Evolutionary conservation across 1,139 yeast genomes (phyloP), one percentile per base, ranked within the genome.

Genomic region (Saccharomycopsis crataegensis): DNA sequence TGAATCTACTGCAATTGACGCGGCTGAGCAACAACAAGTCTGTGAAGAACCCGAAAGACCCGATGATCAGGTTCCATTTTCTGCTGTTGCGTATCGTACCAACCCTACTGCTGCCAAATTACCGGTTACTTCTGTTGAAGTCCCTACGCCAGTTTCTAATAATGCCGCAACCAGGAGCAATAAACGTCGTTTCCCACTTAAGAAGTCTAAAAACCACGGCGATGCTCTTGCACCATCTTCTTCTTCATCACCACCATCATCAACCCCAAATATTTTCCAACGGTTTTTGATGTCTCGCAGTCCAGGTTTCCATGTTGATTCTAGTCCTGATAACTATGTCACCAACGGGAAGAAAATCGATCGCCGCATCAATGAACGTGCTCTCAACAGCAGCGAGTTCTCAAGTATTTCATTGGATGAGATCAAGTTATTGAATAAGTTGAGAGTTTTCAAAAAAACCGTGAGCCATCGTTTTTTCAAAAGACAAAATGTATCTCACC

Each of bases 321-420:
- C 4, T 22, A 22, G 28, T 14, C 32, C 53, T 11, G 37, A 34
- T 8, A 41, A 36, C 8, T 53, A 53, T 33, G 54, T 53, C 16
- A 54, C 57, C 43, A 54, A 54, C 48, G 57, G 57, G 6, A 48
- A 45, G 36, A 50, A 51, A n/a, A 54, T 54, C 34, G 51, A 50
- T 12, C 52, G 45, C 14, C 12, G 14, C 6, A 46, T 53, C 22
- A 32, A 49, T 34, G 37, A 49, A 16, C 16, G 22, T 31, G 28
- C 36, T 31, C 43, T 52, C 40, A 49, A 40, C 34, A 44, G 38
- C 36, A 11, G 31, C 11, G 31, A 44, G 6, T 7, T n/a, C 16
- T 11, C 34, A 17, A 43, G 33, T 8, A 37, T 53, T 8, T 50
- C 56, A 4, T 16, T 43, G 31, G 58, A 56, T 22, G 58, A 56